Evolutionary conservation across 225 moss, liverwort and hornwort species (phyloP), one percentile per base, ranked within the genome.

Genomic region (Sphagnum tenellum): DNA sequence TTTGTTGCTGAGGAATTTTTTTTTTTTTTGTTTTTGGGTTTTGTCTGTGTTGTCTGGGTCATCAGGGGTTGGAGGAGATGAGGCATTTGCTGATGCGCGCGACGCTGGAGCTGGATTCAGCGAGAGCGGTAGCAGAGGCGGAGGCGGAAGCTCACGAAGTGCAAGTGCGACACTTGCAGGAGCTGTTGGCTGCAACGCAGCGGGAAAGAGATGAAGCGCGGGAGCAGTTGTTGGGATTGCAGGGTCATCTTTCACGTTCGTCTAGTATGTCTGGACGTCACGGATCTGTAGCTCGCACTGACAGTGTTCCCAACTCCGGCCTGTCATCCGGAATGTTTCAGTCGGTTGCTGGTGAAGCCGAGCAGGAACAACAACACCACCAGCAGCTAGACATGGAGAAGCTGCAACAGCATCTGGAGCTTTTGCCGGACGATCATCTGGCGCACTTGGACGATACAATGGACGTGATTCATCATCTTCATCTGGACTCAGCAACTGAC

Each of bases 161-260:
- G 11, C 85, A 91, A 45, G 92, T 95, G 60, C 84, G 80, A 44
- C 84, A 89, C 63, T 50, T 95, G 84, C 88, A 95, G 81, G 94
- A 88, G 62, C 74, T 82, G 0, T 56, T 91, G 44, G 84, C 77
- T 63, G 89, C 83, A 52, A 77, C 78, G 50, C 75, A 66, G 47
- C 79, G 94, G 12, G 94, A 95, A 57, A 71, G 91, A 56, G 94
- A 95, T 53, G 94, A 95, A 63, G 88, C 75, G 5, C 80, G 83
- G 64, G 88, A 89, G 53, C 85, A 89, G 65, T 88, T 59, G 14
- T 61, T 81, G 57, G 82, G 84, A 50, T 70, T 88, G 52, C 91
- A 78, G 51, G 74, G 81, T 7, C 79, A 79, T 3, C 58, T 88
- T 4, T 83, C 94, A 44, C 81, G 73, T 3, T 80, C 91, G 2